Evolutionary conservation across 2,329 filamentous ascomycete species (phyloP).

Genomic region (Epichloe sibirici): DNA sequence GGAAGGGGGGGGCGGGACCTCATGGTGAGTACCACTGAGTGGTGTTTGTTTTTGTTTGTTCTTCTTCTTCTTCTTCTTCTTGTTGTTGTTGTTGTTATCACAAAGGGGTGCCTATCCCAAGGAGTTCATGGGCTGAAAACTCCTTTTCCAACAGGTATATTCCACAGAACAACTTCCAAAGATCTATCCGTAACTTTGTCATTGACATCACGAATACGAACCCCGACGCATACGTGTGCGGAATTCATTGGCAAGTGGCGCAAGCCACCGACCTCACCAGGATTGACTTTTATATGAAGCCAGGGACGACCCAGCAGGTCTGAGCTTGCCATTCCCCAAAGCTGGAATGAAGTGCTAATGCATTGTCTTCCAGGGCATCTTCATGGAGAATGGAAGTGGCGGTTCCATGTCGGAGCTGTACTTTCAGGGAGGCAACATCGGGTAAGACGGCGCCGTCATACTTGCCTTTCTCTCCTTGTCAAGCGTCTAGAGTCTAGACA

Average conservation of each 20-base stretch:
- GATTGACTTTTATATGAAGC: not conserved
- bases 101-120: no score
- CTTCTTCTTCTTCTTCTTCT: no score
- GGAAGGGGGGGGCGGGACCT: not conserved
- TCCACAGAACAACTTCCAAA: conserved; percentile 47
- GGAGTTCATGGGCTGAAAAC: no score
- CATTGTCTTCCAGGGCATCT: conserved; percentile 9
- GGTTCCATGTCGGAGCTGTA: conserved; percentile 41
- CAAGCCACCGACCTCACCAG: conserved; percentile 34
- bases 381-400: conserved; percentile 24
- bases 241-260: conserved; percentile 53
- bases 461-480: no score
- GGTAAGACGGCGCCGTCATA: conserved; percentile 13
- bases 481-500: no score
- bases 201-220: conserved; percentile 36
- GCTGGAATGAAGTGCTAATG: no score
- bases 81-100: no score
- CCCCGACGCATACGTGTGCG: conserved; percentile 20
- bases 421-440: conserved; percentile 44
- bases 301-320: not conserved
- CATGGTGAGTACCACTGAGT: not conserved
- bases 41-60: no score
- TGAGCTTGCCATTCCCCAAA: conserved; percentile 15
- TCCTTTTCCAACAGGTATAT: conserved; percentile 11
- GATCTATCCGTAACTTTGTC: conserved; percentile 53